Base-by-base conservation (phyloP, 1,284 basidiomycete species). In the Phlebopus sp. region DNA sequence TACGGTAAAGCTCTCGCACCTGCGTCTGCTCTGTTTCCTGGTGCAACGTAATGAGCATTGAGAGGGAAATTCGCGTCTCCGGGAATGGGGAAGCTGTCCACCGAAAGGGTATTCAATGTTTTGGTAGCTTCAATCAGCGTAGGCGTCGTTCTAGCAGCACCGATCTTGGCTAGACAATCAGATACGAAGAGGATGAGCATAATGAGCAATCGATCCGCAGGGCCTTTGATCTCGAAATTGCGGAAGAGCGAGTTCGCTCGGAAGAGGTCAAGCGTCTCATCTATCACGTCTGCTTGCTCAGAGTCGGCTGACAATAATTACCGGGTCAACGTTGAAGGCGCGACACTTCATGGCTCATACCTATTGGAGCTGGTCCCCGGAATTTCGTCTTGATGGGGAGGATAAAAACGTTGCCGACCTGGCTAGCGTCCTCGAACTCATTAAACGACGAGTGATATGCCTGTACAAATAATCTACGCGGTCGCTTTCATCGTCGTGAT, bases 151-250 rank as follows among this genome's bases (percentile, higher is more conserved):
- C 82, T 81, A 18, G 79, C 73, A 25, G 73, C 70, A 17, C 90
- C 87, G 55, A 97, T 78, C 72, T 92, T 95, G 41, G 90, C 82
- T 44, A 99, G 83, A 66, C 97, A 99, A 74, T 99, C 97, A 38
- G 94, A 97, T 64, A 97, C 88, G 74, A 91, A 99, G 64, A 99
- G 89, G 69, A 98, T 98, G 59, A 99, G 84, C 69, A 99, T 86
- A 75, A 99, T 99, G 62, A 99, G 80, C 31, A 92, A 83, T 46
- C 97, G 86, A 75, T 99, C 97, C 40, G 95, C 96, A 44, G 92
- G 88, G 21, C 97, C 92, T 72, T 98, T 97, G 82, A 99, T 99
- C 76, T 99, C 97, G 66, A 99, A 99, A 76, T 99, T 99, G 64
- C 97, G 89, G 74, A 99, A 99, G 53, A 99, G 86, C 39, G 94